These are phyloP conservation scores for Ehretia macrophylla DNA, from an alignment of 257 asterid genomes.

Conservation along the genomic window DNA sequence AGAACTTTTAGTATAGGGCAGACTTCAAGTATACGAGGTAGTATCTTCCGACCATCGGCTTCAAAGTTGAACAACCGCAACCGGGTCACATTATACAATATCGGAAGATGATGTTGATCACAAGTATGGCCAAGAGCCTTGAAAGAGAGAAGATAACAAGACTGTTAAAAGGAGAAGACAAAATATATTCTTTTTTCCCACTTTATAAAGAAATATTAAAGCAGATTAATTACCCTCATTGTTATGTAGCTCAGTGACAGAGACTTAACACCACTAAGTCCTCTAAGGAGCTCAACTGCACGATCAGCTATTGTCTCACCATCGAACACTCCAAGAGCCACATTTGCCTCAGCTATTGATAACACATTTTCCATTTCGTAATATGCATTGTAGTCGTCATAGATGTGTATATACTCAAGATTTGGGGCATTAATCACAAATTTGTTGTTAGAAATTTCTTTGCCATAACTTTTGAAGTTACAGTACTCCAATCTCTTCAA, in stretches of 20 bases:
- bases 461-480: background rate
- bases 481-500: background rate
- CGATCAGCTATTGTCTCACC: background rate
- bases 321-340: no score
- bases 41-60: background rate
- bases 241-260: background rate
- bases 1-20: background rate
- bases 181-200: no score
- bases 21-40: background rate
- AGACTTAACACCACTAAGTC: background rate
- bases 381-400: background rate
- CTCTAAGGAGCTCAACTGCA: background rate
- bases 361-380: background rate
- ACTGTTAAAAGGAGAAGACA: background rate
- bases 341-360: background rate
- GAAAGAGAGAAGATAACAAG: background rate
- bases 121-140: background rate
- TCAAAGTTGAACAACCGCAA: background rate
- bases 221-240: background rate
- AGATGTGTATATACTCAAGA: background rate
- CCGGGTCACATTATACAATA: background rate
- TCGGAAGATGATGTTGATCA: background rate
- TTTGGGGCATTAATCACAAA: background rate
- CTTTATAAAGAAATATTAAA: no score
- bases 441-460: background rate